phyloP scores from a whole-genome alignment of 1,284 basidiomycete genomes.

The Mycosarcoma maydis region DNA sequence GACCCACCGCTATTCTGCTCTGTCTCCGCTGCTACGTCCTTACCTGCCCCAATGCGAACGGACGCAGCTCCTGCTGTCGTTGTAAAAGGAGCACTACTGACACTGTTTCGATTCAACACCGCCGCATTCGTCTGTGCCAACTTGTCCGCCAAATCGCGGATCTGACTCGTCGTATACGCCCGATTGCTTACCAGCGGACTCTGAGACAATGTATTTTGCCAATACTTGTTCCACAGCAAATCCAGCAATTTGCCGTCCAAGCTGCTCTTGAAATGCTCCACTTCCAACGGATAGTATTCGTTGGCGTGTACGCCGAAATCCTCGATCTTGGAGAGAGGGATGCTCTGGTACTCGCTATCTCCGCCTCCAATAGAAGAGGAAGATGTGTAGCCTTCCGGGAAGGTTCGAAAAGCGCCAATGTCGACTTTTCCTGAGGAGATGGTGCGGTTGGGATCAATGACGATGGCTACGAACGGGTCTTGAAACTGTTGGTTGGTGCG shows the following conservation, averaged over 20 bases:
- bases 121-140: slow-evolving; percentile 67
- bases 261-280: slow-evolving; percentile 91
- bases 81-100: slow-evolving; percentile 1
- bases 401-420: slow-evolving; percentile 97
- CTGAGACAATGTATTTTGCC: slow-evolving; percentile 93
- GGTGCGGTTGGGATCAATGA: slow-evolving; percentile 97
- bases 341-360: slow-evolving; percentile 79
- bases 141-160: slow-evolving; percentile 87
- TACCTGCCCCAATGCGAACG: too few species aligned
- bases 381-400: slow-evolving; percentile 75
- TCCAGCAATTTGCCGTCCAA: slow-evolving; percentile 87
- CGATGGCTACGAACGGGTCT: slow-evolving; percentile 96
- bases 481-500: slow-evolving; percentile 91
- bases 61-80: background rate
- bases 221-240: slow-evolving; percentile 98
- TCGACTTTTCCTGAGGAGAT: slow-evolving; percentile 97
- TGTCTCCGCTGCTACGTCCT: too few species aligned
- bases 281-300: slow-evolving; percentile 90
- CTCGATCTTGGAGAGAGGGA: slow-evolving; percentile 74
- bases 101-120: background rate
- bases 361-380: slow-evolving; percentile 77
- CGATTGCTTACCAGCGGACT: slow-evolving; percentile 90
- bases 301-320: slow-evolving; percentile 88
- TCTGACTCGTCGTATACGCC: slow-evolving; percentile 86
- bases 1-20: too few species aligned